Evolutionary conservation across 176 grass and related monocot genomes (phyloP).

Genomic region (Urochloa ruziziensis): DNA sequence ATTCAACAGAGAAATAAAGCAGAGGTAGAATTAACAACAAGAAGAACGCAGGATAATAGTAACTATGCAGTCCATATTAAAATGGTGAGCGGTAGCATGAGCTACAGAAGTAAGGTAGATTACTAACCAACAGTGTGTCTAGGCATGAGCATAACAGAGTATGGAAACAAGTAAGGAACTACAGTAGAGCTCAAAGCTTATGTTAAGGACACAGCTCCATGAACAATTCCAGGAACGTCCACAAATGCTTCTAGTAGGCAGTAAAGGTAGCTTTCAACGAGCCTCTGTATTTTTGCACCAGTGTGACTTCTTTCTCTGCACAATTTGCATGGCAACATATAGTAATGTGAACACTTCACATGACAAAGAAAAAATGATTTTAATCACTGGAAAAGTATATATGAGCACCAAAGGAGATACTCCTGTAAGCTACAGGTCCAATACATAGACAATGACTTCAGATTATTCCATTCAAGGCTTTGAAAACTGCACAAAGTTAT

Average conservation of each 20-base stretch:
- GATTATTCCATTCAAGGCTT: background rate
- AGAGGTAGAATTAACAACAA: background rate
- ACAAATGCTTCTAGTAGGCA: slow-evolving; percentile 37
- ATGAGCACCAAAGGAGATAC: background rate
- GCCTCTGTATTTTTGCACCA: slow-evolving; percentile 37
- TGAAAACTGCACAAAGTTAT: background rate
- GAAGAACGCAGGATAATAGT: background rate
- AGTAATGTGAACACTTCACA: background rate
- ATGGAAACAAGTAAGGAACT: too few species aligned
- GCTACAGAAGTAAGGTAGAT: slow-evolving; percentile 9
- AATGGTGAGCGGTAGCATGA: background rate
- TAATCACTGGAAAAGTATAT: background rate
- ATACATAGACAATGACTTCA: background rate
- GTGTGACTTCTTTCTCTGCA: slow-evolving; percentile 38
- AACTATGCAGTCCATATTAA: slow-evolving; percentile 13
- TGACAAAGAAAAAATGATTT: background rate
- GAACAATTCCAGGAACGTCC: slow-evolving; percentile 12
- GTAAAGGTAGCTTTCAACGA: slow-evolving; percentile 32
- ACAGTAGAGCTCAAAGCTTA: too few species aligned
- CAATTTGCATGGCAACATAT: slow-evolving; percentile 5
- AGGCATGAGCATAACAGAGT: slow-evolving; percentile 6
- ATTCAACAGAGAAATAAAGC: background rate
- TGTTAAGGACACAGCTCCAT: slow-evolving; percentile 9
- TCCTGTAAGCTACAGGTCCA: background rate
- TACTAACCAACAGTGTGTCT: slow-evolving; percentile 17